phyloP scores from a whole-genome alignment of 441 rosid genomes.

The Eruca vesicaria region DNA sequence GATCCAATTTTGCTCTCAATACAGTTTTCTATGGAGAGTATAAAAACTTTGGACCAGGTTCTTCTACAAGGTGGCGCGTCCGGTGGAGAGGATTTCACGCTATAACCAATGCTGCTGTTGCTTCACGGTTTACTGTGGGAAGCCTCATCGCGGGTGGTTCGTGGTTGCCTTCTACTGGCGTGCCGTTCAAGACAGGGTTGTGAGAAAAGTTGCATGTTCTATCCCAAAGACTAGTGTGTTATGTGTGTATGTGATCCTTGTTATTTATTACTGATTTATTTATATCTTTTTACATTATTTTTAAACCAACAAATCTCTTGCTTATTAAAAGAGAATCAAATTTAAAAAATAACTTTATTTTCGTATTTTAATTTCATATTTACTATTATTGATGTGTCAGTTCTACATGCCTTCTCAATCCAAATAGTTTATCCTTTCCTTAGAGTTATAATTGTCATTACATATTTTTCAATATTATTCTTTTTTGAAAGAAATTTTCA shows the following conservation, averaged over 20 bases:
- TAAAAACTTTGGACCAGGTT: conserved; percentile 63
- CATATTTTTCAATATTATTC: no score
- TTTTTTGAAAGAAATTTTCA: no score
- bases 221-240: background rate
- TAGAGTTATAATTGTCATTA: no score
- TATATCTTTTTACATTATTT: background rate
- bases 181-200: conserved; percentile 62
- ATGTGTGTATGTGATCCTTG: conserved; percentile 1
- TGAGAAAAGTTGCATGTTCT: conserved; percentile 17
- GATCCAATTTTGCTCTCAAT: conserved; percentile 50
- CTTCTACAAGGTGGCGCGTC: conserved; percentile 62
- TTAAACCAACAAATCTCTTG: background rate
- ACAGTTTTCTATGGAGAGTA: conserved; percentile 81
- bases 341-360: no score
- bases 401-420: no score
- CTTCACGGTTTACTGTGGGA: conserved; percentile 60
- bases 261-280: conserved; percentile 4
- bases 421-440: no score
- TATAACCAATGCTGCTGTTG: conserved; percentile 57
- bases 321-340: no score
- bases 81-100: conserved; percentile 75
- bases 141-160: conserved; percentile 66
- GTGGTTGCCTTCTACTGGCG: conserved; percentile 72
- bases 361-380: background rate
- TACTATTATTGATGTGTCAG: no score